Evolutionary conservation across 2,329 filamentous ascomycete genomes (phyloP), one percentile per base, ranked within the genome.

Genomic region (Calonectria montana): DNA sequence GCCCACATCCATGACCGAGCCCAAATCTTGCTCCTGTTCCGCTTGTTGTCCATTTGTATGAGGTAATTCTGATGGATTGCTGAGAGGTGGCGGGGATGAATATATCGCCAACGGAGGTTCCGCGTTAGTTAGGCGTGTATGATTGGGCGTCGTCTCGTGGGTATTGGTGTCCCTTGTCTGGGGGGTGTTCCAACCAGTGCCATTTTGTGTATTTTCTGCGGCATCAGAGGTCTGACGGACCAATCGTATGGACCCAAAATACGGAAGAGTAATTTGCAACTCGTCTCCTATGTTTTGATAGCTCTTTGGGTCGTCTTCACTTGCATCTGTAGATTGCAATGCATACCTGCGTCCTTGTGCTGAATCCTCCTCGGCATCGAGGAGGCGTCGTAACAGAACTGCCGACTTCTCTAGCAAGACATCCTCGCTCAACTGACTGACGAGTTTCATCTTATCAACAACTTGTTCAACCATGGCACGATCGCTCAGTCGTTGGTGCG

Each of bases 401-500:
- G 57, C 57, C 6, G 37, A 43, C 3, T 62, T 62, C 25, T 29
- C 39, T 4, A 43, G 47, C 2, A 67, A 18, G 7, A 16, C 23
- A 29, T 64, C 53, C 27, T 62, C 47, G 31, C 47, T 67, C 0
- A 71, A 10, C 1, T 18, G 35, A 13, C 25, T 16, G 37, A 71
- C 25, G 8, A 31, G 25, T 10, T 63, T 37, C 66, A 72, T 72
- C 8, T 16, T 65, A 6, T 69, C 70, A 3, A 66, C 43, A 13
- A 39, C 55, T 29, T 69, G 45, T 3, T 72, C 70, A n/a, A 72
- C 16, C 53, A 67, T 67, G 25, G 66, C 62, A 12, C 37, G 70
- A 41, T 72, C 70, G 1, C 55, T 23, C 4, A 48, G n/a, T 10
- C 70, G 50, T 27, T 72, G 70, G 23, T 72, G 70, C 39, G 59